These are phyloP conservation scores for Macrocybe gigantea DNA, from an alignment of 768 basidiomycete genomes.

Conservation along the genomic window DNA sequence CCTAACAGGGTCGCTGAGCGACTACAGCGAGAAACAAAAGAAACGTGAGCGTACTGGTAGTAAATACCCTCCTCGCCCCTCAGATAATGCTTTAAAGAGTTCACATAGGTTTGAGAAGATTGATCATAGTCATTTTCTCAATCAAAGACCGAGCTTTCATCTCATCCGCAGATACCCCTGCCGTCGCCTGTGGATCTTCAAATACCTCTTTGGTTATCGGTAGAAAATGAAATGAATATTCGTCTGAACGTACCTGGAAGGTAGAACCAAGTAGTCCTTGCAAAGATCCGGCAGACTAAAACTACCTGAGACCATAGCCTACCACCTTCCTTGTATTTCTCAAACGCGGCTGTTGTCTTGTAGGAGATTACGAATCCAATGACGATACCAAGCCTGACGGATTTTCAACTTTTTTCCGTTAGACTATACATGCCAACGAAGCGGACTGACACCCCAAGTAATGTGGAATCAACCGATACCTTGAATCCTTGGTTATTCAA, in stretches of 20 bases:
- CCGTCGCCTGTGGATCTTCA: conserved; percentile 17
- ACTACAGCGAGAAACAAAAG: conserved; percentile 13
- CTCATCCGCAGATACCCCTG: conserved; percentile 17
- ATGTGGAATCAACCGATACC: conserved; percentile 43
- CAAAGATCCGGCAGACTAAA: conserved; percentile 47
- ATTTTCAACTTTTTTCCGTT: conserved; percentile 19
- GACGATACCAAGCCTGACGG: conserved; percentile 50
- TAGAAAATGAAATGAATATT: neutral
- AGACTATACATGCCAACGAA: conserved; percentile 14
- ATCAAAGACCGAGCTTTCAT: conserved; percentile 41
- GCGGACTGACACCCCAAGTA: conserved; percentile 60
- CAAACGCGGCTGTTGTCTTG: conserved; percentile 65
- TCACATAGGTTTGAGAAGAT: conserved; percentile 62
- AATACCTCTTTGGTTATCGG: too few species aligned
- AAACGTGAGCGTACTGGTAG: conserved; percentile 26
- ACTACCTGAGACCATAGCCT: conserved; percentile 67
- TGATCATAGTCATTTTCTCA: conserved; percentile 66
- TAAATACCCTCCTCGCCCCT: conserved; percentile 50
- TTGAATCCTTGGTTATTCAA: conserved; percentile 40
- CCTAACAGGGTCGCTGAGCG: conserved; percentile 13
- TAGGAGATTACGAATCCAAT: conserved; percentile 73
- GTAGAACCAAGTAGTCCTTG: conserved; percentile 65
- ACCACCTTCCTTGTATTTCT: conserved; percentile 70
- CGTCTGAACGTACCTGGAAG: conserved; percentile 39
- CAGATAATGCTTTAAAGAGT: conserved; percentile 68